Conservation (phyloP, 768 basidiomycete species). For the Mycena maculata region DNA sequence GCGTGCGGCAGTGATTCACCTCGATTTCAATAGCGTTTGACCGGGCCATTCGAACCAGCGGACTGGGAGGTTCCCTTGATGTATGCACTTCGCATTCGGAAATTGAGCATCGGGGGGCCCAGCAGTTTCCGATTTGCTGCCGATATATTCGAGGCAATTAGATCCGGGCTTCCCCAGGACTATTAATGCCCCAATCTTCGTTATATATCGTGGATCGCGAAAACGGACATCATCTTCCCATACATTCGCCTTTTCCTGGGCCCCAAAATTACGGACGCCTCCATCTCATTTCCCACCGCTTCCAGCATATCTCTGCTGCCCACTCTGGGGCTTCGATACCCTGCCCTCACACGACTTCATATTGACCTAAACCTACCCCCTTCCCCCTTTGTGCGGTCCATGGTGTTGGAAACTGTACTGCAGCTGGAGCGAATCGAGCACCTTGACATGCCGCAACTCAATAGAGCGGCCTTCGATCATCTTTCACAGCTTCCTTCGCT, state of each 20-base stretch:
- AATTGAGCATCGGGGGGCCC: background rate
- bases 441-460: background rate
- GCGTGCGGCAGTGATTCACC: background rate
- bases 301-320: background rate
- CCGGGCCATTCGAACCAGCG: background rate
- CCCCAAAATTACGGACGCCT: background rate
- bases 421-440: background rate
- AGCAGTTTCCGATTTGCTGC: background rate
- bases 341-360: background rate
- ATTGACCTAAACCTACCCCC: no score
- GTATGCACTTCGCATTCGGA: background rate
- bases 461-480: background rate
- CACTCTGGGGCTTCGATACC: background rate
- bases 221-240: no score
- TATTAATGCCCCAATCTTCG: constrained; percentile 3
- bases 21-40: background rate
- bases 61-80: background rate
- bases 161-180: background rate
- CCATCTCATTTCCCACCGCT: background rate
- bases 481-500: background rate
- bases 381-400: no score
- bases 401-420: background rate
- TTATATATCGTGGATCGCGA: background rate
- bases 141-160: background rate
- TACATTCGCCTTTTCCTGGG: background rate